A percentile compares a stretch with the other conserved stretches of the same genome.
phyloP scores from a whole-genome alignment of 768 basidiomycete genomes.

The Leccinum incarnatum region DNA sequence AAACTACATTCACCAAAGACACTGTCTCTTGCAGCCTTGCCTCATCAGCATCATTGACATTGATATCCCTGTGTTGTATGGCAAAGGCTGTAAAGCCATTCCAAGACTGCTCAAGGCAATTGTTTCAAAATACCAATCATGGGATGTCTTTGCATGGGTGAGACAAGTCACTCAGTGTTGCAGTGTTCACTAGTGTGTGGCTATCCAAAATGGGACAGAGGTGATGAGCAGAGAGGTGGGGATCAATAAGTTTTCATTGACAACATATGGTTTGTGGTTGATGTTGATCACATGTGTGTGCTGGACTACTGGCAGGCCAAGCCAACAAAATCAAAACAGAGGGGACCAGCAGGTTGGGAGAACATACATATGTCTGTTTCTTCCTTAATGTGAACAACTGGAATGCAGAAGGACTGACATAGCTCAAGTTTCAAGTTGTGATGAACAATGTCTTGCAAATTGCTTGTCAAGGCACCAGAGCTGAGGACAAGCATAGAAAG shows the following conservation, averaged over 20 bases:
- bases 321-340: not conserved
- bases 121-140: no score
- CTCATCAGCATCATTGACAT: no score
- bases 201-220: not conserved
- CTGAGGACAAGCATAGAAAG: not conserved
- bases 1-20: no score
- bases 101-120: no score
- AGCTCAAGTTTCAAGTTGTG: constrained; percentile 25
- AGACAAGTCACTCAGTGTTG: no score
- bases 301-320: constrained; percentile 17
- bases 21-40: no score
- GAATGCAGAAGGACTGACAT: constrained; percentile 7
- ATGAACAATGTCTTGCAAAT: constrained; percentile 23
- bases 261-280: constrained; percentile 11
- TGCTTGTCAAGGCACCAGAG: constrained; percentile 6
- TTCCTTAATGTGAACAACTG: constrained; percentile 13
- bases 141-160: no score
- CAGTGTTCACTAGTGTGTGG: no score
- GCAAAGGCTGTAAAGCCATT: no score
- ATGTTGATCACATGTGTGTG: constrained; percentile 9
- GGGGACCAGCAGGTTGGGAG: constrained; percentile 17
- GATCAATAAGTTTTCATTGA: constrained; percentile 15
- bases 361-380: constrained; percentile 20
- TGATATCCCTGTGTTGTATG: no score
- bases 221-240: constrained; percentile 7